Conservation (phyloP, 306 rosid species). For the Sphenostylis stenocarpa region DNA sequence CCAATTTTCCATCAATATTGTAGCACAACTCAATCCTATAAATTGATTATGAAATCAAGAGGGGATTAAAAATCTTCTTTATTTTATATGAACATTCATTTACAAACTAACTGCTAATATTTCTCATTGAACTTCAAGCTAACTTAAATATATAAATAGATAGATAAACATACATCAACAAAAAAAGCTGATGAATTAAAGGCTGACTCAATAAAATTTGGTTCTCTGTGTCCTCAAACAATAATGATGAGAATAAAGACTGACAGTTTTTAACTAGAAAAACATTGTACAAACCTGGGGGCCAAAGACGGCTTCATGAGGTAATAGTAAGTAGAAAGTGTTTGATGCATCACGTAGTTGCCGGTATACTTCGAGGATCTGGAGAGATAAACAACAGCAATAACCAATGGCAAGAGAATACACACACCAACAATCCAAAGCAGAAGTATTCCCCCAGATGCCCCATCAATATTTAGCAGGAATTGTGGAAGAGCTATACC, state of each 20-base stretch:
- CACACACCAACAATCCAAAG: slow-evolving; percentile 97
- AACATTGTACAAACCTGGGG: slow-evolving; percentile 62
- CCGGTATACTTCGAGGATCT: slow-evolving; percentile 93
- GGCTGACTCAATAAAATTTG: background rate
- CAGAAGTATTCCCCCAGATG: slow-evolving; percentile 92
- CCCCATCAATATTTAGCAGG: slow-evolving; percentile 80
- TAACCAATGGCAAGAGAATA: slow-evolving; percentile 92
- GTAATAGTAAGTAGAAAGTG: slow-evolving; percentile 81
- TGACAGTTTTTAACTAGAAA: background rate
- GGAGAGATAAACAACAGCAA: slow-evolving; percentile 95
- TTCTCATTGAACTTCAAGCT: slow-evolving; percentile 21
- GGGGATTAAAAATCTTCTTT: background rate
- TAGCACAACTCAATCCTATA: background rate
- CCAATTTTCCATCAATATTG: background rate
- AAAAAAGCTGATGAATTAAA: background rate
- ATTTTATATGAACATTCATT: background rate
- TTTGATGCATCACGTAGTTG: slow-evolving; percentile 98
- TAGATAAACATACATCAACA: background rate
- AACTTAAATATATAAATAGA: background rate
- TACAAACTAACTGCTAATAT: background rate
- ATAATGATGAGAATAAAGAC: background rate
- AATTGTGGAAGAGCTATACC: slow-evolving; percentile 98
- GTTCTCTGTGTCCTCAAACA: slow-evolving; percentile 7
- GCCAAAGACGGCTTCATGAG: slow-evolving; percentile 97
- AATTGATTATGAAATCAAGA: slow-evolving; percentile 3